phyloP scores from a whole-genome alignment of 2,329 filamentous ascomycete genomes.

The Spiromastix sp. region DNA sequence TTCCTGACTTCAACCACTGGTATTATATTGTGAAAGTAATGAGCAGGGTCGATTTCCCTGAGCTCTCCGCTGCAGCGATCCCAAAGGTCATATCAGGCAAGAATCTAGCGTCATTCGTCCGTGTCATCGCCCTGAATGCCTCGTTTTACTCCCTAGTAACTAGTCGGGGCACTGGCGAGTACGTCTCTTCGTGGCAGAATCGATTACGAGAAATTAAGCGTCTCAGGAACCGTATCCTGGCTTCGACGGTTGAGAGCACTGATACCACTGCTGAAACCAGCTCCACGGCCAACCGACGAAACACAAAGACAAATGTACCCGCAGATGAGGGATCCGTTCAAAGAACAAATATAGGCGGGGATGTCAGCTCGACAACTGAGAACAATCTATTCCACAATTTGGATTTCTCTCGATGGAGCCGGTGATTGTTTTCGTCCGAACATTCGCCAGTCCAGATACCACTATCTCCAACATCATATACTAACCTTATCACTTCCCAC shows the following conservation, averaged over 20 bases:
- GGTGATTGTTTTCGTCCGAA: no score
- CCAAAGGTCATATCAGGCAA: constrained; percentile 79
- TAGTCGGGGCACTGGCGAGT: constrained; percentile 62
- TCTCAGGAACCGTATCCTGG: constrained; percentile 52
- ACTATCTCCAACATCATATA: no score
- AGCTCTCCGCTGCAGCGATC: constrained; percentile 80
- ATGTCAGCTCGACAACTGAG: constrained; percentile 28
- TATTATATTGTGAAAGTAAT: constrained; percentile 89
- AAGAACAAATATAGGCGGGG: constrained; percentile 25
- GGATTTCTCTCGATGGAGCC: constrained; percentile 34
- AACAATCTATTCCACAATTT: constrained; percentile 29
- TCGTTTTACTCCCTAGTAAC: constrained; percentile 92
- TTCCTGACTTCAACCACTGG: constrained; percentile 25
- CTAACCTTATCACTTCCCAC: no score
- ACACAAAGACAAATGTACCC: constrained; percentile 29
- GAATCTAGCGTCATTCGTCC: constrained; percentile 74
- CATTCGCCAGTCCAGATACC: no score
- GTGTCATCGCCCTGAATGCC: constrained; percentile 82
- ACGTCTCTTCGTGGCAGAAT: constrained; percentile 81
- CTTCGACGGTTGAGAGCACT: constrained; percentile 16
- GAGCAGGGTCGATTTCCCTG: constrained; percentile 78
- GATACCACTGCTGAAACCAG: constrained; percentile 22
- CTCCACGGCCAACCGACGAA: constrained; percentile 23
- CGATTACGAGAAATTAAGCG: constrained; percentile 75
- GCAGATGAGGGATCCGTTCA: constrained; percentile 24